Percentiles rank a stretch among this genome's conserved stretches.
These are phyloP conservation scores for Cutaneotrichosporon sp. DNA, from an alignment of 1,284 basidiomycete genomes.

Conservation along the genomic window DNA sequence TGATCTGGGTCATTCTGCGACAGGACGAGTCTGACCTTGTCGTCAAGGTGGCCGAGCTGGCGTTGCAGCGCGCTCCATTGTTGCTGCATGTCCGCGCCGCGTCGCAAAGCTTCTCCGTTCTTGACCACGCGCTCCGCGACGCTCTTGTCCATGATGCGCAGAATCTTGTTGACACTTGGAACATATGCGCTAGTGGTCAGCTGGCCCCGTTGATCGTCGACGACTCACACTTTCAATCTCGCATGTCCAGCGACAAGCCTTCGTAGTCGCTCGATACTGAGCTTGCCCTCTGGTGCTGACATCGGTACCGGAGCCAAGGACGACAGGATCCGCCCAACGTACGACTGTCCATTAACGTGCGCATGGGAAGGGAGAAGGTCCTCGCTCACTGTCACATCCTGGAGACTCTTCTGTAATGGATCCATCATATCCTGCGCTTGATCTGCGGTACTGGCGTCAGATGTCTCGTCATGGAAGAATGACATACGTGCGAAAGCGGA, in stretches of 20 bases:
- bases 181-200: slow-evolving; percentile 66
- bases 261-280: slow-evolving; percentile 33
- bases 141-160: slow-evolving; percentile 90
- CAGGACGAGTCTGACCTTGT: slow-evolving; percentile 29
- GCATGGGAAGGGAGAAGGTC: background rate
- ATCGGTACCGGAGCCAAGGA: slow-evolving; percentile 30
- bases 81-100: slow-evolving; percentile 50
- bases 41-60: slow-evolving; percentile 39
- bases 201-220: slow-evolving; percentile 45
- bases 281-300: slow-evolving; percentile 29
- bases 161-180: slow-evolving; percentile 84
- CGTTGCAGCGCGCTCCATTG: slow-evolving; percentile 34
- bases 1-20: slow-evolving; percentile 29
- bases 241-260: slow-evolving; percentile 33
- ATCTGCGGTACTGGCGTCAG: slow-evolving; percentile 54
- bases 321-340: slow-evolving; percentile 34
- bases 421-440: slow-evolving; percentile 97
- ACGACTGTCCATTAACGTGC: slow-evolving; percentile 23
- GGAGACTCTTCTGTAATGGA: slow-evolving; percentile 71
- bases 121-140: slow-evolving; percentile 85
- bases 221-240: slow-evolving; percentile 35
- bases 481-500: slow-evolving; percentile 81
- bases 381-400: slow-evolving; percentile 35
- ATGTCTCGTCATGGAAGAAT: background rate
- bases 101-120: slow-evolving; percentile 87